Evolutionary conservation across 2,329 filamentous ascomycete species (phyloP).

Genomic region (Calonectria pteridis): DNA sequence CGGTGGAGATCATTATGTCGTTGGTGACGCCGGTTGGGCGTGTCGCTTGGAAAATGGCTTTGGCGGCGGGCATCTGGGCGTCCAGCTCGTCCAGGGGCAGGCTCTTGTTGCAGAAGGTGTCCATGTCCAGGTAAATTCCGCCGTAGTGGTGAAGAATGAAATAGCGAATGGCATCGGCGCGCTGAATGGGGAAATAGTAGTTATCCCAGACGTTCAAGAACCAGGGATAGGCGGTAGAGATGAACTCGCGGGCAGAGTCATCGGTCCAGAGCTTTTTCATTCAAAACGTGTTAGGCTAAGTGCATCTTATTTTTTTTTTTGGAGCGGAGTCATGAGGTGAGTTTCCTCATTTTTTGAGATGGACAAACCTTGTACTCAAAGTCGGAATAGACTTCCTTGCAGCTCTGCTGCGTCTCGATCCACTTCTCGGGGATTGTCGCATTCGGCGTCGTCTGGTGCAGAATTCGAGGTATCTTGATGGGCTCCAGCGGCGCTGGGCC

Average conservation of each 20-base stretch:
- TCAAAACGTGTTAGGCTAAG: neutral
- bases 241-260: conserved; percentile 74
- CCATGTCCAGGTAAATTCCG: conserved; percentile 77
- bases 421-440: conserved; percentile 73
- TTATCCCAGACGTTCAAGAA: conserved; percentile 77
- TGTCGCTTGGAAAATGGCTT: conserved; percentile 58
- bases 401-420: conserved; percentile 74
- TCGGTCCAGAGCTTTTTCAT: conserved; percentile 78
- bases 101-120: conserved; percentile 47
- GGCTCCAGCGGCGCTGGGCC: conserved; percentile 77
- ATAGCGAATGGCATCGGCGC: conserved; percentile 80
- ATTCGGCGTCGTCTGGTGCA: conserved; percentile 76
- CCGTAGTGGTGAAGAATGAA: conserved; percentile 80
- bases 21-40: conserved; percentile 83
- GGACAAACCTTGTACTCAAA: conserved; percentile 78
- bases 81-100: conserved; percentile 47
- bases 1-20: conserved; percentile 81
- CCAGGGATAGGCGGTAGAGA: conserved; percentile 77
- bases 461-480: conserved; percentile 77
- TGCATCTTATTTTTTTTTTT: neutral
- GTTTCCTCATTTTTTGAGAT: neutral
- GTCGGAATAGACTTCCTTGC: conserved; percentile 74
- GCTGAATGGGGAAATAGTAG: conserved; percentile 78
- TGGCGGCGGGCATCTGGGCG: conserved; percentile 26
- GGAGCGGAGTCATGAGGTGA: neutral